Evolutionary conservation across 1,139 yeast species (phyloP).

Genomic region (Candida smagusa): DNA sequence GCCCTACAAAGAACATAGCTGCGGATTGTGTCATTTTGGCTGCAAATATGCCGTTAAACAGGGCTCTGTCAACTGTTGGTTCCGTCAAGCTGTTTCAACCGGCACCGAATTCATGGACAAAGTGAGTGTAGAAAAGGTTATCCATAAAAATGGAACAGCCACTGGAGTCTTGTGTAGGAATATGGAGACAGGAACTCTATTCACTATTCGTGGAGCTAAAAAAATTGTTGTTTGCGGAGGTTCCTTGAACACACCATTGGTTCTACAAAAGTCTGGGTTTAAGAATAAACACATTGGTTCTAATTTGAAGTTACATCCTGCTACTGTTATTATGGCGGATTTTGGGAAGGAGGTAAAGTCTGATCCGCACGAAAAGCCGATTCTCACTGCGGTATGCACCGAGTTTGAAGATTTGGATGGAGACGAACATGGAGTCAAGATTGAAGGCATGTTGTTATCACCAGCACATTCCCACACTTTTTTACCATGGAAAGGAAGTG

Average conservation of each 20-base stretch:
- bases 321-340: constrained; percentile 40
- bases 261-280: constrained; percentile 52
- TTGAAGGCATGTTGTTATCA: constrained; percentile 49
- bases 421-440: constrained; percentile 53
- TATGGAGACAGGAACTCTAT: constrained; percentile 23
- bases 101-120: constrained; percentile 52
- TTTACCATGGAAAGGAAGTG: constrained; percentile 45
- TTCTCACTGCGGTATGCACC: constrained; percentile 51
- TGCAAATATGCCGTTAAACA: constrained; percentile 54
- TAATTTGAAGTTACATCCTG: constrained; percentile 56
- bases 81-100: constrained; percentile 44
- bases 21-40: constrained; percentile 54
- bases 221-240: constrained; percentile 51
- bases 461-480: constrained; percentile 41
- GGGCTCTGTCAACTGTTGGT: constrained; percentile 53
- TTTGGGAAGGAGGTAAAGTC: constrained; percentile 34
- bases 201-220: constrained; percentile 44
- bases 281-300: constrained; percentile 52
- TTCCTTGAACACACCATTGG: constrained; percentile 49
- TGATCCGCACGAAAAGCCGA: constrained; percentile 41
- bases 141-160: constrained; percentile 44
- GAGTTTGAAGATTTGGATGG: constrained; percentile 55
- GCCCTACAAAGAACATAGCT: constrained; percentile 39
- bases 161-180: constrained; percentile 40
- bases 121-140: constrained; percentile 39